These are phyloP conservation scores for Cornus kousa DNA, from an alignment of 148 eudicot species.

Conservation along the genomic window DNA sequence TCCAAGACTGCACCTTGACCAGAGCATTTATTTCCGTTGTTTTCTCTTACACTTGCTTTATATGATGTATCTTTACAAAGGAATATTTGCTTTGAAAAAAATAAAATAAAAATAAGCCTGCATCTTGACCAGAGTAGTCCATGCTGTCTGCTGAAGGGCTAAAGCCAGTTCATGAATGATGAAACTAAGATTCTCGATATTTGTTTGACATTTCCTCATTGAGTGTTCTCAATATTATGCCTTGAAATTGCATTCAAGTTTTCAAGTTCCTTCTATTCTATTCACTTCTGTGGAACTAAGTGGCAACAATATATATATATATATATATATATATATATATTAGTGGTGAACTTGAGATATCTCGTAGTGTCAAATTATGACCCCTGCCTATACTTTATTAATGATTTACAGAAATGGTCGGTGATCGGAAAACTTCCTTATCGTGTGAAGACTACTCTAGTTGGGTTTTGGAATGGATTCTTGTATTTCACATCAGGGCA, in stretches of 20 bases:
- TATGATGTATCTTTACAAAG: background rate
- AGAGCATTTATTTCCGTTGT: no score
- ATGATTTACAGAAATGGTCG: constrained; percentile 69
- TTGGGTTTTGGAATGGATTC: constrained; percentile 86
- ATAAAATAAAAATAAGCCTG: background rate
- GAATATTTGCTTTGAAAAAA: no score
- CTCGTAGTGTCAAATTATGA: background rate
- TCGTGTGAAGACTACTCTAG: constrained; percentile 92
- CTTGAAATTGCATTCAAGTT: background rate
- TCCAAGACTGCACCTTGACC: no score
- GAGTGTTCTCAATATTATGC: background rate
- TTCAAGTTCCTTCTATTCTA: background rate
- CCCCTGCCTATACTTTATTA: constrained; percentile 7
- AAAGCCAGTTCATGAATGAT: no score
- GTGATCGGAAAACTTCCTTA: constrained; percentile 89
- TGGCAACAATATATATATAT: no score
- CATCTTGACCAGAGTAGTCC: background rate
- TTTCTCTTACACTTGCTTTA: no score
- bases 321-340: no score
- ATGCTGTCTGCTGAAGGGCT: background rate
- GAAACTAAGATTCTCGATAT: background rate
- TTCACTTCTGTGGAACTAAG: no score
- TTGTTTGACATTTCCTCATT: background rate
- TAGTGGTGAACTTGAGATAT: background rate
- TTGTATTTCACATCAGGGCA: constrained; percentile 95